Percentiles rank a stretch among this genome's conserved stretches.
Conservation (phyloP, 2,329 filamentous ascomycete genomes). For the Colletotrichum magnum region DNA sequence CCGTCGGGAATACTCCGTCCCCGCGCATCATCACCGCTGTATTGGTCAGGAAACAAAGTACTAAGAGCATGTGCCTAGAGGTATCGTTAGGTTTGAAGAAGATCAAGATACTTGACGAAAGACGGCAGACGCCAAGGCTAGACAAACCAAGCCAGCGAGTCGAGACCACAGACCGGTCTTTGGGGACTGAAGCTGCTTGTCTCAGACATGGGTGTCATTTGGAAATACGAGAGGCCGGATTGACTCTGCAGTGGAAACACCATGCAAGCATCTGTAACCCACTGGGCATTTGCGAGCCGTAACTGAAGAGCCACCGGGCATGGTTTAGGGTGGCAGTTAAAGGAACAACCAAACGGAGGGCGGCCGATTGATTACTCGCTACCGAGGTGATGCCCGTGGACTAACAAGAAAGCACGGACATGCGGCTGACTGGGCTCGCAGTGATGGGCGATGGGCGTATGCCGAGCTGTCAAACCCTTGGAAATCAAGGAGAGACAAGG, state of each 20-base stretch:
- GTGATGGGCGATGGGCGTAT: neutral
- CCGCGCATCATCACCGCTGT: neutral
- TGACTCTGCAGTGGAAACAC: neutral
- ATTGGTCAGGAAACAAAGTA: neutral
- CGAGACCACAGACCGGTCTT: conserved; percentile 1
- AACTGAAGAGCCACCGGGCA: conserved; percentile 16
- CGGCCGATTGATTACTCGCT: neutral
- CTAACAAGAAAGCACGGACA: neutral
- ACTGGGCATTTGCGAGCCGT: conserved; percentile 14
- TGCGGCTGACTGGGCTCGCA: neutral
- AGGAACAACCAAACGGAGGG: conserved; percentile 17
- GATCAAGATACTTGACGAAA: too few species aligned
- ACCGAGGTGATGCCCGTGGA: neutral
- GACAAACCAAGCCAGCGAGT: neutral
- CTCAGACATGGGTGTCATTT: conserved; percentile 28
- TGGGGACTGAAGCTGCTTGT: conserved; percentile 8
- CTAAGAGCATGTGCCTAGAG: neutral
- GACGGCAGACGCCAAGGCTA: neutral
- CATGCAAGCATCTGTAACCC: conserved; percentile 32
- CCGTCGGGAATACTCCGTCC: too few species aligned
- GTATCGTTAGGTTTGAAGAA: too few species aligned
- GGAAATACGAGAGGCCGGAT: neutral
- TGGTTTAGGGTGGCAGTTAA: conserved; percentile 16
- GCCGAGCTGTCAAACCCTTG: conserved; percentile 12
- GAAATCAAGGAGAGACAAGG: conserved; percentile 23